Conservation (phyloP, 176 grass and related monocot species). For the Oryza nivara region DNA sequence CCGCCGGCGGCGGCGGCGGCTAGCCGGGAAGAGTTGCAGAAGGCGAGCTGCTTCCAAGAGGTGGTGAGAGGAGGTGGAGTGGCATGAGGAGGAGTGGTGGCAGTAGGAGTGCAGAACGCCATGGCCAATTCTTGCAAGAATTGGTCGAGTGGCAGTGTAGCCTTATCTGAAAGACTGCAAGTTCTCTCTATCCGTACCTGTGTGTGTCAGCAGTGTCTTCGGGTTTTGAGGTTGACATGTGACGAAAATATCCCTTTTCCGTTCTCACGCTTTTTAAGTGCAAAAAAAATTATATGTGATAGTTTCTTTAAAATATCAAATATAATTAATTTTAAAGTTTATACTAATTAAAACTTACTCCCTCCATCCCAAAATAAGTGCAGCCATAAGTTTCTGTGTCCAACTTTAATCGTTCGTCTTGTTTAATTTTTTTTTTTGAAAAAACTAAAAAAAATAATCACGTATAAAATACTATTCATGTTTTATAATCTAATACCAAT, state of each 20-base stretch:
- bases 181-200: neutral
- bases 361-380: no score
- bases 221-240: neutral
- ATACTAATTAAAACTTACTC: no score
- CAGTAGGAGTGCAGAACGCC: conserved; percentile 36
- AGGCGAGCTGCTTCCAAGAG: conserved; percentile 38
- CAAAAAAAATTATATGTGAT: no score
- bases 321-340: no score
- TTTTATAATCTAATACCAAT: no score
- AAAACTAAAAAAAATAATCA: no score
- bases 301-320: no score
- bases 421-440: no score
- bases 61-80: conserved; percentile 10
- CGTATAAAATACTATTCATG: no score
- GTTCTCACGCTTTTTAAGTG: no score
- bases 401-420: no score
- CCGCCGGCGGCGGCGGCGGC: neutral
- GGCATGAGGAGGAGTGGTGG: conserved; percentile 28
- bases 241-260: neutral
- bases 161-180: conserved; percentile 36
- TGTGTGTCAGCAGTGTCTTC: neutral
- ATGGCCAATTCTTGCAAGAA: conserved; percentile 25
- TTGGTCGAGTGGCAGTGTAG: conserved; percentile 18
- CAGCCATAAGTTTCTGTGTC: no score
- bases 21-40: conserved; percentile 22